Base-by-base conservation (phyloP, 2,329 filamentous ascomycete species). In the Exophiala oligosperma region DNA sequence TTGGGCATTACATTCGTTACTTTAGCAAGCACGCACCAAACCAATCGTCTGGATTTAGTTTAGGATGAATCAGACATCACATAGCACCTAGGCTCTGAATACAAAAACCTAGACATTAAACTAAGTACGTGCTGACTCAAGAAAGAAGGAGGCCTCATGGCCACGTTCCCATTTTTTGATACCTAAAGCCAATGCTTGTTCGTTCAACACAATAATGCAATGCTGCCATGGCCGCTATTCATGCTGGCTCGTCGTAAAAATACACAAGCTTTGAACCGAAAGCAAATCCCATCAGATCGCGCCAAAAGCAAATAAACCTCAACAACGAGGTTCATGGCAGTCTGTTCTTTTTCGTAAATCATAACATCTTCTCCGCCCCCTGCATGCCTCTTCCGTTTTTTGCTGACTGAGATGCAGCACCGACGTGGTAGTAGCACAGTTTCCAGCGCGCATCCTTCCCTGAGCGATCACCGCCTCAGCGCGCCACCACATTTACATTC, bases 401-500 rank as follows among this genome's bases (percentile, higher is more conserved):
- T 26, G 23, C 44, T 4, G 41, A 46, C 47, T 29, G 23, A 32
- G 26, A 23, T 17, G 11, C 41, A 28, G 5, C 43, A n/a, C 23
- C n/a, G 37, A 26, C 28, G 32, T 35, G 32, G 32, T 35, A 11
- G 32, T 9, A 6, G 32, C 32, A 35, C 11, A 9, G 32, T 6
- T 11, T 9, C 32, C 8, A 35, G 2, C 32, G 11, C 32, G 11
- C 7, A 17, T 17, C 17, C 11, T 11, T 35, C 7, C 32, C 9
- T 2, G 4, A 9, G 32, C 6, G 9, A 9, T 35, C 11, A 35
- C 6, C 32, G 32, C 32, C 32, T 35, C 57, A 24, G 52, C 56
- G 54, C 56, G 17, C 55, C 57, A 41, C 59, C 61, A 41, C 66
- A 67, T 56, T 43, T 60, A 56, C 66, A 67, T 57, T 66, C 61